Base-by-base conservation (phyloP, 768 basidiomycete genomes). In the Suillus weaverae region DNA sequence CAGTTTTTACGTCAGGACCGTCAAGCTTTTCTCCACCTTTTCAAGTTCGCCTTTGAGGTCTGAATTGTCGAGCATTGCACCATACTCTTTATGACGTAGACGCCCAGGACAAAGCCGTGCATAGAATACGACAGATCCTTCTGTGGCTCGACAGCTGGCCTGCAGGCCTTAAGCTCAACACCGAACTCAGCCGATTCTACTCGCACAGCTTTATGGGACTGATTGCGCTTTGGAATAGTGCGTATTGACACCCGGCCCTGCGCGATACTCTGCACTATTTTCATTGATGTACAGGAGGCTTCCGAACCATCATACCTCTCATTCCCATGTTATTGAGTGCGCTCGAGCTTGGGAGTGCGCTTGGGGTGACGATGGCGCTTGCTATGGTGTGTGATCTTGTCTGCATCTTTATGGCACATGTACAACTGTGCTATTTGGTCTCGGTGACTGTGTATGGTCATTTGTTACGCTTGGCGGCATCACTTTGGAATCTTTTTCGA, bases 131-230 rank as follows among this genome's bases (percentile, higher is more conserved):
- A 50, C 77, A 79, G 18, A 80, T 83, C 0, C 80, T 98, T 2
- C 70, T 81, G 1, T 98, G 95, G 96, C 82, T 99, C 14, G 91
- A 97, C 73, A 87, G 91, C 66, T 99, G 97, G 97, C 97, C 97
- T 0, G 95, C 89, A 2, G 97, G 97, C 1, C 79, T 99, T 46
- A 99, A 99, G 76, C 87, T 99, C 61, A 99, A 99, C 71, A 93
- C 94, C 0, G 93, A 98, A 69, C 83, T 99, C n/a, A 93, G 94
- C 69, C 80, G 82, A 32, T 91, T 97, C 73, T 91, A 94, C 70
- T 86, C 89, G n/a, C 83, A 87, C 64, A 82, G 85, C 0, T 89
- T 97, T 59, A 80, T 89, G 3, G 83, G 83, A 32, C 67, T 92
- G 16, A 84, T 93, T 18, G 81, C 80, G 1, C 70, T 84, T 3